Evolutionary conservation across 768 basidiomycete genomes (phyloP).

Genomic region (Termitomyces sp.): DNA sequence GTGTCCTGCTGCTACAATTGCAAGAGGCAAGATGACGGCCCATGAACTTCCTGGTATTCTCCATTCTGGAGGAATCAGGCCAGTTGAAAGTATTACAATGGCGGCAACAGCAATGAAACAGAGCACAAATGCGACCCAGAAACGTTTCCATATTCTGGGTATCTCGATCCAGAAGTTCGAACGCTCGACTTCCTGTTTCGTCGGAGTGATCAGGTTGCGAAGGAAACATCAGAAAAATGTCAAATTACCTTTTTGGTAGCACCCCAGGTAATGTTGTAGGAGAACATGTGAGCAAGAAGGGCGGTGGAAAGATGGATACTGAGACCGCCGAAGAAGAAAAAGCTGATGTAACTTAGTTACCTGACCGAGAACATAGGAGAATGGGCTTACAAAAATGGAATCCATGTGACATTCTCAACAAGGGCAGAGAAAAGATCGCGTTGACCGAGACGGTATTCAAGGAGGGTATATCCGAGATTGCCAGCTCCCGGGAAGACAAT

Average conservation of each 20-base stretch:
- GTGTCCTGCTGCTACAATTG: conserved; percentile 61
- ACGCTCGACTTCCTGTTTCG: conserved; percentile 68
- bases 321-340: conserved; percentile 76
- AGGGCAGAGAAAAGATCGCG: conserved; percentile 42
- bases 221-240: neutral
- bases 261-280: conserved; percentile 74
- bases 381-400: conserved; percentile 69
- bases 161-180: conserved; percentile 91
- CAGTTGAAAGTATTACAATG: conserved; percentile 52
- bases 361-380: conserved; percentile 7
- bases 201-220: too few species aligned
- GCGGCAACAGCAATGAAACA: conserved; percentile 43
- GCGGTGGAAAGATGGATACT: conserved; percentile 64
- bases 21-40: conserved; percentile 74
- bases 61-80: conserved; percentile 59
- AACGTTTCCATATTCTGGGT: conserved; percentile 76
- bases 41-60: conserved; percentile 55
- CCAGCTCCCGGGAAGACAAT: conserved; percentile 67
- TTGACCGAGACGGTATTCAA: conserved; percentile 63
- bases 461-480: conserved; percentile 60
- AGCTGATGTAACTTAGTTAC: conserved; percentile 30
- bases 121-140: conserved; percentile 58
- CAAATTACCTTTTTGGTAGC: conserved; percentile 57
- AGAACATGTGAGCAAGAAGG: conserved; percentile 65
- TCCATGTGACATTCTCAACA: conserved; percentile 57